A percentile compares a stretch with the other conserved stretches of the same genome.
Conservation (phyloP, 495 filamentous ascomycete species). For the Neurospora sp. region DNA sequence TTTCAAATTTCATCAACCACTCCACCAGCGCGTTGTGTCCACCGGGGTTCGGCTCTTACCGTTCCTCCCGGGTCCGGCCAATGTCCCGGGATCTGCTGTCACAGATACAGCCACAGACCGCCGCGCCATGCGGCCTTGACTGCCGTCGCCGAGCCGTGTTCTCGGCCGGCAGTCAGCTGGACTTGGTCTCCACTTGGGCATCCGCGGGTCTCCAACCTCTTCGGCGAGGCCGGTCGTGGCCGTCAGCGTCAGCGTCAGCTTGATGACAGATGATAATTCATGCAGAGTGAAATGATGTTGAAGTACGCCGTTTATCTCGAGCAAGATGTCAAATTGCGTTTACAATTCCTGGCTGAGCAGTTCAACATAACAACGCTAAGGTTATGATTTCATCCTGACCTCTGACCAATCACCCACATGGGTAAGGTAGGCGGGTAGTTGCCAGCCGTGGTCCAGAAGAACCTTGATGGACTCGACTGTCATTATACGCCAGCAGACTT, state of each 20-base stretch:
- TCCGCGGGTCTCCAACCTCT: background rate
- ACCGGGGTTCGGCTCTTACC: background rate
- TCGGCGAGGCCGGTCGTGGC: background rate
- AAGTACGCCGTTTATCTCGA: background rate
- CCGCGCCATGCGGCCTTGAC: background rate
- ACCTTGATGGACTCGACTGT: background rate
- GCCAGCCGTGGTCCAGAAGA: background rate
- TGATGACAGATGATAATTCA: background rate
- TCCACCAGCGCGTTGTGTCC: background rate
- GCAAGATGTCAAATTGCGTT: background rate
- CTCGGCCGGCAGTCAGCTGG: background rate
- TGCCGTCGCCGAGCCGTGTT: background rate
- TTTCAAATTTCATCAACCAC: background rate
- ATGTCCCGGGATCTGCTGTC: background rate
- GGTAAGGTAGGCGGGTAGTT: background rate
- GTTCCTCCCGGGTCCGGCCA: background rate
- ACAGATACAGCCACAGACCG: background rate
- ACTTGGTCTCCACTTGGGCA: background rate
- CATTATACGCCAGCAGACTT: background rate
- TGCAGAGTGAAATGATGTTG: background rate
- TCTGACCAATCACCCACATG: background rate
- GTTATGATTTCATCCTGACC: background rate
- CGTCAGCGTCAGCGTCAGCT: background rate
- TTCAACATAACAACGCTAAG: background rate
- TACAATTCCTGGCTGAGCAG: background rate